Evolutionary conservation across 805 yeast species (phyloP), one percentile per base, ranked within the genome.

Genomic region (Zygotorulaspora danielsina): DNA sequence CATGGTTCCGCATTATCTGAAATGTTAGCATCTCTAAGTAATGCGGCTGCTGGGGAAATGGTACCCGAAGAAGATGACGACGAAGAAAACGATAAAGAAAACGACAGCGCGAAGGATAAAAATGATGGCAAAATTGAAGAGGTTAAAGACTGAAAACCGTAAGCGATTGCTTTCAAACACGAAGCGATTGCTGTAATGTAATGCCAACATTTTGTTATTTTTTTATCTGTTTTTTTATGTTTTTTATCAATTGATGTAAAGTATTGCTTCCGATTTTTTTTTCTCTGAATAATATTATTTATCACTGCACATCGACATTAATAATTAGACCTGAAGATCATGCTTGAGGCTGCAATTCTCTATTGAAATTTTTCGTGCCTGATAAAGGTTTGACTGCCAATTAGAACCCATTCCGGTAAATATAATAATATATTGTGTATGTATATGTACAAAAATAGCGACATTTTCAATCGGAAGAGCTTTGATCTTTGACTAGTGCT

Each of bases 1-100:
- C 82, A 79, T 53, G 78, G 79, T 6, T 66, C 80, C 25, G 71
- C 80, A 8, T 74, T 83, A 17, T 76, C 77, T 43, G 76, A 80
- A n/a, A 72, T 79, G 52, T 65, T 80, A 53, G 81, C 81, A 19
- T 67, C 73, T 6, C 52, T 70, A 31, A 71, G 71, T 27, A 69
- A 64, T 20, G 65, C 65, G 38, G 57, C 55, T 6, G 52, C 54
- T 16, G 63, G 62, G 19, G 63, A 53, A 32, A 49, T 54, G 28
- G 56, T 55, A 10, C 64, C 64, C 19, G 65, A 55, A 19, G 65
- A 59, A 15, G 63, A 55, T 15, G 59, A 53, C 13, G 63, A 55
- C 3, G 60, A 53, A 16, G 51, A 48, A 16, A 53, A 46, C 18
- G 55, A 50, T 29, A 58, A 53, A 9, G 29, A 36, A n/a, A 39